Conservation (phyloP, 2,329 filamentous ascomycete genomes). For the Fusarium beomiforme region DNA sequence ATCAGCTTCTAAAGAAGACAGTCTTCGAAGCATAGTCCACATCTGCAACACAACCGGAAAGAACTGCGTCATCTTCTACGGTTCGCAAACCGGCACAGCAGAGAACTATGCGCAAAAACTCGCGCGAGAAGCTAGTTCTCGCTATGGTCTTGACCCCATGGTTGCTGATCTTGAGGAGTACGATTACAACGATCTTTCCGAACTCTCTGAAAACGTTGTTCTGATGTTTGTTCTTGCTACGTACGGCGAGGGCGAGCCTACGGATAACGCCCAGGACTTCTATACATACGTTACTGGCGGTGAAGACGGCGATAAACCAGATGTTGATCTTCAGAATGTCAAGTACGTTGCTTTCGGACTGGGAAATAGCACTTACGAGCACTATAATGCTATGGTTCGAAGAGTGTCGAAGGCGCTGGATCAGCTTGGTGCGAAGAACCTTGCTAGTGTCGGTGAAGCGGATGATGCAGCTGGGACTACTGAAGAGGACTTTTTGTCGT, state of each 20-base stretch:
- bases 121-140: background rate
- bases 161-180: constrained; percentile 3
- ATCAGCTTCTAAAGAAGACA: background rate
- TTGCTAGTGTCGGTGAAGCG: background rate
- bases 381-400: background rate
- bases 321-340: background rate
- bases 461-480: background rate
- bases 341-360: background rate
- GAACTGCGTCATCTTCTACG: background rate
- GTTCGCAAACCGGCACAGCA: background rate
- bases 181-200: background rate
- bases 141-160: background rate
- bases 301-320: background rate
- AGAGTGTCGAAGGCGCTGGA: background rate
- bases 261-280: background rate
- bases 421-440: background rate
- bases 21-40: background rate
- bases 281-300: background rate
- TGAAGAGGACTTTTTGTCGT: background rate
- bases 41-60: background rate
- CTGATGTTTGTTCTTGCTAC: background rate
- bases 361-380: background rate
- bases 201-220: background rate
- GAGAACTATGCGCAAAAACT: background rate
- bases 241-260: background rate